Evolutionary conservation across 805 yeast species (phyloP), one percentile per base, ranked within the genome.

Genomic region (Metschnikowia koreensis): DNA sequence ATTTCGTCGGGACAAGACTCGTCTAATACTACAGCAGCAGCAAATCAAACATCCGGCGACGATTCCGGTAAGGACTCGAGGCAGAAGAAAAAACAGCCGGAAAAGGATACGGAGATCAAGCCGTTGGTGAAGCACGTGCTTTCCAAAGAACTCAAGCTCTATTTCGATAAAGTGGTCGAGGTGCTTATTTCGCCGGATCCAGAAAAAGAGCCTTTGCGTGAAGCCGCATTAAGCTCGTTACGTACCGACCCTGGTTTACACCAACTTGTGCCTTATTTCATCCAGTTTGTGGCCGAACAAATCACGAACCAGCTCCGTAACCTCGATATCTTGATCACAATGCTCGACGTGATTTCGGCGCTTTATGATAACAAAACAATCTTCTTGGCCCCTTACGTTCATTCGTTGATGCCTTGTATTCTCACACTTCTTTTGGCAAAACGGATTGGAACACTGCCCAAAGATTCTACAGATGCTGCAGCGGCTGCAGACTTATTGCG

Each of bases 361-460:
- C 75, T 94, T 31, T 76, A 91, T 46, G 83, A 86, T 41, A 94
- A 94, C 69, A 83, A 83, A 49, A 85, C 96, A 17, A 83, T 94
- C 38, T 93, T 91, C 61, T 77, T 93, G 54, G 97, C 93, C 59
- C 99, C 98, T 10, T 93, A 93, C 64, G 90, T 94, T 43, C 99
- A 96, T 71, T 93, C 97, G 0, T 74, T 94, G 60, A 90, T 94
- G 89, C 99, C 99, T n/a, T 89, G 97, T 54, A 86, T 94, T 34
- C 76, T 94, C 58, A 94, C 99, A 0, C 76, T 93, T 17, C 77
- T 94, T 41, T 77, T 94, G 46, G 97, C 98, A 1, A 91, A 91
- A 63, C 82, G 89, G 54, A 80, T 93, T n/a, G 97, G 97, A 2
- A 66, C 76, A 3, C 69, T 65, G 22, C 52, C 71, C 4, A 75